Evolutionary conservation across 345 rosid species (phyloP), one percentile per base, ranked within the genome.

Genomic region (Dimocarpus longan): DNA sequence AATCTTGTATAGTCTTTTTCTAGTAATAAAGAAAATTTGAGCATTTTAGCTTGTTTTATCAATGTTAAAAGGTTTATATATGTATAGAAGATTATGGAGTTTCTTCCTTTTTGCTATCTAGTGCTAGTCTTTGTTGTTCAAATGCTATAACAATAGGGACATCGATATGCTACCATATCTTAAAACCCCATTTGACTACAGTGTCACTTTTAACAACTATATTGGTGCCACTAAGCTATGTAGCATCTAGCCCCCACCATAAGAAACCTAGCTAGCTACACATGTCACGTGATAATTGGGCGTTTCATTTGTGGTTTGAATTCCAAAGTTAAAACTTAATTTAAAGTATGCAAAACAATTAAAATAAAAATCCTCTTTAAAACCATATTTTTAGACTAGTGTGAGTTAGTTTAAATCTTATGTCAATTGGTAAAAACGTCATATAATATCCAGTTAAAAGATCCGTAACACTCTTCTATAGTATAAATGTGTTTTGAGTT

Each of bases 81-180:
- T 46, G 5, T 4, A 46, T 46, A 46, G 52, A 46, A 46, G 52
- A 11, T 15, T 4, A 16, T 39, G 13, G 19, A 16, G 21, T 67
- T 39, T 67, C 43, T 8, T 21, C 18, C 21, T 22, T 43, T 21
- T 63, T 10, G 18, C 5, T 28, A 12, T 48, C 60, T 42, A 76
- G 80, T 71, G 77, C 54, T 66, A 5, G 52, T 67, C 73, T 40
- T 52, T 22, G 37, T n/a, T 44, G n/a, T 39, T 71, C 76, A 21
- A 56, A 16, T 16, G 70, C 76, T 37, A 75, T 82, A n/a, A 59
- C n/a, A 21, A 70, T 75, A 22, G 73, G 50, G 70, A 75, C 79
- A 70, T 57, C 70, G 78, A 65, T 48, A 65, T 50, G 71, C 16
- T 52, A 50, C 37, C 79, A 4, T 22, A 10, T 37, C 68, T 39